These are phyloP conservation scores for Colletotrichum truncatum DNA, from an alignment of 2,329 filamentous ascomycete species.

Conservation along the genomic window DNA sequence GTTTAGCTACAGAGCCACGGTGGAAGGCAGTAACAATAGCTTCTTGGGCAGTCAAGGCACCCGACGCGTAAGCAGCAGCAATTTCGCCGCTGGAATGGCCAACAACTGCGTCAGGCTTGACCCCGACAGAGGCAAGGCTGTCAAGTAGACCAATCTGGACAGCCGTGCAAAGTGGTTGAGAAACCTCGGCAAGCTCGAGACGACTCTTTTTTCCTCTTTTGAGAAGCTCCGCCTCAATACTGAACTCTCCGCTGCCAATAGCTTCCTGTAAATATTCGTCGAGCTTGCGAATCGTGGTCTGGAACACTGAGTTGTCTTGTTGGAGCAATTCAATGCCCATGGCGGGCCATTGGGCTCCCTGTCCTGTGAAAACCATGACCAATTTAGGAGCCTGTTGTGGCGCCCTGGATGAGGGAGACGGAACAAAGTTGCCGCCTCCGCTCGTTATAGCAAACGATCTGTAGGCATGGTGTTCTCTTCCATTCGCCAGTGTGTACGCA, in stretches of 20 bases:
- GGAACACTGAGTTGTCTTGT: slow-evolving; percentile 7
- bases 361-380: slow-evolving; percentile 27
- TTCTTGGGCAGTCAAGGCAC: slow-evolving; percentile 41
- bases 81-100: slow-evolving; percentile 56
- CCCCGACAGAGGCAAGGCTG: slow-evolving; percentile 39
- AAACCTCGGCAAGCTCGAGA: slow-evolving; percentile 28
- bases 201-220: not conserved
- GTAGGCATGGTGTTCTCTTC: slow-evolving; percentile 38
- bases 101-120: slow-evolving; percentile 44
- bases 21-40: slow-evolving; percentile 49
- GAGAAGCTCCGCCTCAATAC: slow-evolving; percentile 31
- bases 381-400: slow-evolving; percentile 36
- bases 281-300: slow-evolving; percentile 17
- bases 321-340: slow-evolving; percentile 24
- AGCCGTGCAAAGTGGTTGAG: slow-evolving; percentile 33
- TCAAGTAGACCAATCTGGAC: slow-evolving; percentile 52
- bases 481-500: slow-evolving; percentile 40
- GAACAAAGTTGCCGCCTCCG: slow-evolving; percentile 13
- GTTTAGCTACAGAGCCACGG: slow-evolving; percentile 40
- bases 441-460: slow-evolving; percentile 34
- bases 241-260: not conserved
- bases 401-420: slow-evolving; percentile 32
- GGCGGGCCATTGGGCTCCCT: slow-evolving; percentile 29
- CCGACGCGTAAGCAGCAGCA: slow-evolving; percentile 51
- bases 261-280: slow-evolving; percentile 10